Percentiles rank a stretch among this genome's conserved stretches.
Evolutionary conservation across 805 yeast species (phyloP).

Genomic region (Lipomyces anomalus): DNA sequence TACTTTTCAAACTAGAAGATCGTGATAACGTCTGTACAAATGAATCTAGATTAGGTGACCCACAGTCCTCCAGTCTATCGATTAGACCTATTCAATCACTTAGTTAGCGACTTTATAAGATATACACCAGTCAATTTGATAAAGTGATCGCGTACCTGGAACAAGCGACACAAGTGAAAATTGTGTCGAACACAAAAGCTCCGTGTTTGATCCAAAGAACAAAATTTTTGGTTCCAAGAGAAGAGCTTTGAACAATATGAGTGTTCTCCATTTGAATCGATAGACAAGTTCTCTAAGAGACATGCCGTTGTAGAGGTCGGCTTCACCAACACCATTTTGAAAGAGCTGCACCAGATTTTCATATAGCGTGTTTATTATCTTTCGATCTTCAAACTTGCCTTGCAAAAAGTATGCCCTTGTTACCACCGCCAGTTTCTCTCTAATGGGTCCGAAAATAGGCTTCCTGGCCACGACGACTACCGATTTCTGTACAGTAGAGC

Average conservation of each 20-base stretch:
- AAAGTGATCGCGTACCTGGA: constrained; percentile 45
- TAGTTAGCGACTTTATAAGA: neutral
- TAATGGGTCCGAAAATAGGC: constrained; percentile 79
- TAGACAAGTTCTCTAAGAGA: constrained; percentile 59
- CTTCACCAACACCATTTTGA: constrained; percentile 40
- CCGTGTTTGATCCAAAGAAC: constrained; percentile 75
- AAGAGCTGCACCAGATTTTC: constrained; percentile 46
- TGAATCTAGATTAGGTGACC: constrained; percentile 64
- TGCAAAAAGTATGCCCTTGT: constrained; percentile 84
- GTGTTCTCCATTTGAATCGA: constrained; percentile 51
- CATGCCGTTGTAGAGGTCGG: constrained; percentile 67
- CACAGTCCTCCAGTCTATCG: constrained; percentile 65
- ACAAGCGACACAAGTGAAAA: constrained; percentile 76
- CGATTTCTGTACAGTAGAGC: constrained; percentile 88
- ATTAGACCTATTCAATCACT: constrained; percentile 39
- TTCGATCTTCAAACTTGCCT: constrained; percentile 63
- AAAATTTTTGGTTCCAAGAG: constrained; percentile 68
- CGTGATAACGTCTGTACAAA: constrained; percentile 47
- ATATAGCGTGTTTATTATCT: constrained; percentile 61
- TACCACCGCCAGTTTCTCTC: constrained; percentile 83
- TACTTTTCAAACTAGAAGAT: constrained; percentile 65
- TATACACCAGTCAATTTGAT: neutral
- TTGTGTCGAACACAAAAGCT: constrained; percentile 72
- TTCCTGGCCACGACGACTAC: constrained; percentile 78
- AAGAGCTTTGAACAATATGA: constrained; percentile 70